Evolutionary conservation across 2,329 filamentous ascomycete species (phyloP).

Genomic region (Incumbomyces lentus): DNA sequence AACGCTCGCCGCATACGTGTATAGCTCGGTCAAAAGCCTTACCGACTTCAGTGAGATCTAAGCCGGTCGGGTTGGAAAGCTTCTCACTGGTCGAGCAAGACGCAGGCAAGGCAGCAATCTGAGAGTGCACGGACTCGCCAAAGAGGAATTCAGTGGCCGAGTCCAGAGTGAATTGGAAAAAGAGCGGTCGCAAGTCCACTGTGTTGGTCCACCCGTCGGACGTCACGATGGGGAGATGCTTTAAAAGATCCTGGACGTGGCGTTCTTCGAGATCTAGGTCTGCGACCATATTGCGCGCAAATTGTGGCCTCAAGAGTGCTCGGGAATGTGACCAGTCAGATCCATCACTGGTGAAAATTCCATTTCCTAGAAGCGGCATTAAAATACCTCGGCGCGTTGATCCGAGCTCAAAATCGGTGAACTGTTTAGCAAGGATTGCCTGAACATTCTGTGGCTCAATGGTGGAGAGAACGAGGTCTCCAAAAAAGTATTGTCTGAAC

Average conservation of each 20-base stretch:
- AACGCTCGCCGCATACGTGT: slow-evolving; percentile 22
- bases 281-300: slow-evolving; percentile 69
- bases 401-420: slow-evolving; percentile 74
- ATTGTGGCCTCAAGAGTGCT: slow-evolving; percentile 76
- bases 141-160: slow-evolving; percentile 79
- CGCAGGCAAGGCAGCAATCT: slow-evolving; percentile 27
- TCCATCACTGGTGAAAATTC: slow-evolving; percentile 63
- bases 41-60: slow-evolving; percentile 35
- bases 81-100: slow-evolving; percentile 53
- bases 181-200: slow-evolving; percentile 43
- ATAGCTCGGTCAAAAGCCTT: slow-evolving; percentile 26
- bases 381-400: slow-evolving; percentile 61
- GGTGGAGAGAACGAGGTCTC: slow-evolving; percentile 18
- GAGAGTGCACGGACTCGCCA: slow-evolving; percentile 59
- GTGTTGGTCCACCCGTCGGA: slow-evolving; percentile 31
- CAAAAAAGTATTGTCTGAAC: slow-evolving; percentile 15
- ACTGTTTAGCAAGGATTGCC: slow-evolving; percentile 72
- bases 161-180: slow-evolving; percentile 59
- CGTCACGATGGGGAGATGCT: slow-evolving; percentile 38
- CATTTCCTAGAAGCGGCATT: slow-evolving; percentile 38
- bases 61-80: slow-evolving; percentile 60
- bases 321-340: slow-evolving; percentile 58
- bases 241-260: slow-evolving; percentile 65
- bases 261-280: slow-evolving; percentile 73
- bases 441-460: slow-evolving; percentile 57